Conservation (phyloP, 768 basidiomycete species). For the Postia placenta region DNA sequence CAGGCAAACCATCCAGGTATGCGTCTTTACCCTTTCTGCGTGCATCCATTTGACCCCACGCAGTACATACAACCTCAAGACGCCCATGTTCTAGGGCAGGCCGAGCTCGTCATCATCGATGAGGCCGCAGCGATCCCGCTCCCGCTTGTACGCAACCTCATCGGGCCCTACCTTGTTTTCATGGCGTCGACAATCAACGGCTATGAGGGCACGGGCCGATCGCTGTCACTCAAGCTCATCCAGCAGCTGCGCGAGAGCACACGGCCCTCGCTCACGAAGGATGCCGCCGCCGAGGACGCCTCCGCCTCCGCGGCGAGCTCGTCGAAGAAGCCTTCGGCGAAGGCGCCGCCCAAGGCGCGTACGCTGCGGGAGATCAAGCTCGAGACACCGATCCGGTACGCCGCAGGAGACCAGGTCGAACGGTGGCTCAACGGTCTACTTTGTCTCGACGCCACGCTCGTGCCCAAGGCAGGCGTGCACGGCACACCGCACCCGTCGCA, state of each 20-base stretch:
- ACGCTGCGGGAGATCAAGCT: constrained; percentile 91
- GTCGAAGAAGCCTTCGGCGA: constrained; percentile 49
- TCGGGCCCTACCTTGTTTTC: constrained; percentile 96
- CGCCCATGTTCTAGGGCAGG: constrained; percentile 94
- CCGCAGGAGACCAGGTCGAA: constrained; percentile 81
- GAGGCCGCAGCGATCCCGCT: constrained; percentile 98
- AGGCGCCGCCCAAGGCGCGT: constrained; percentile 61
- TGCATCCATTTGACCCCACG: neutral
- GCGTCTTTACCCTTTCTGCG: constrained; percentile 12
- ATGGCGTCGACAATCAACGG: constrained; percentile 99
- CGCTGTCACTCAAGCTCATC: constrained; percentile 94
- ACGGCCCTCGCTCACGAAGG: constrained; percentile 69
- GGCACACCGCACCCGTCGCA: constrained; percentile 93
- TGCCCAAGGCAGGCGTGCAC: constrained; percentile 44
- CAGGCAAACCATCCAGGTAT: constrained; percentile 92
- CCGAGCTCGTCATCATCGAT: constrained; percentile 95
- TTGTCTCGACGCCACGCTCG: constrained; percentile 82
- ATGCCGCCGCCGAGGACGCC: constrained; percentile 39
- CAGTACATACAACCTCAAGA: constrained; percentile 99
- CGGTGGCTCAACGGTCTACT: constrained; percentile 89
- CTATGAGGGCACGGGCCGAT: constrained; percentile 99
- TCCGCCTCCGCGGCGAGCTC: constrained; percentile 32
- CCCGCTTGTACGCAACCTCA: constrained; percentile 89
- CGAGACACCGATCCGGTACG: constrained; percentile 91
- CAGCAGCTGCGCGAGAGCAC: constrained; percentile 94